These are phyloP conservation scores for Botrytis galanthina DNA, from an alignment of 2,329 filamentous ascomycete species.

Conservation along the genomic window DNA sequence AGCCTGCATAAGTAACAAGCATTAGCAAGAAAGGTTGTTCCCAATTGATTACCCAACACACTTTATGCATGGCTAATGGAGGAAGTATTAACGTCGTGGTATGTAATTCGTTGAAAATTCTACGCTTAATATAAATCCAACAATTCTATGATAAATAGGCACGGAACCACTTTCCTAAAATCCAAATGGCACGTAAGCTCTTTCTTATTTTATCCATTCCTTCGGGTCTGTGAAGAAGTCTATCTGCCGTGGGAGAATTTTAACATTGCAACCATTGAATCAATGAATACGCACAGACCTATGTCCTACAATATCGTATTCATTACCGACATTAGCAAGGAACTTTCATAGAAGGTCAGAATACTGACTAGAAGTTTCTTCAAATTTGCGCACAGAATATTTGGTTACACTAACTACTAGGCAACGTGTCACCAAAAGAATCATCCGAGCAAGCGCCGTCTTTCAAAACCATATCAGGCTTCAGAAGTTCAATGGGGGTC, in stretches of 20 bases:
- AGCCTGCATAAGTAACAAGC: slow-evolving; percentile 1
- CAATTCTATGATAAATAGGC: background rate
- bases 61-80: background rate
- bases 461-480: slow-evolving; percentile 3
- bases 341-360: background rate
- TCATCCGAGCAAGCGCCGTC: background rate
- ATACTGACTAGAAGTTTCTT: background rate
- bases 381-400: slow-evolving; percentile 11
- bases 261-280: background rate
- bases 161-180: background rate
- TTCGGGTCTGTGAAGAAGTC: too few relatives aligned
- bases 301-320: background rate
- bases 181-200: background rate
- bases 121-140: background rate
- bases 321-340: slow-evolving; percentile 11
- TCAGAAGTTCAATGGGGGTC: background rate
- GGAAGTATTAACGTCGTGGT: background rate
- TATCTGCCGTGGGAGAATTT: background rate
- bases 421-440: background rate
- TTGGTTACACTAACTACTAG: background rate
- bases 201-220: background rate
- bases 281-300: background rate
- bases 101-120: background rate
- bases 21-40: background rate
- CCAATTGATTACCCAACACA: background rate